Conservation (phyloP, 306 rosid species). For the Medicago ruthenica region DNA sequence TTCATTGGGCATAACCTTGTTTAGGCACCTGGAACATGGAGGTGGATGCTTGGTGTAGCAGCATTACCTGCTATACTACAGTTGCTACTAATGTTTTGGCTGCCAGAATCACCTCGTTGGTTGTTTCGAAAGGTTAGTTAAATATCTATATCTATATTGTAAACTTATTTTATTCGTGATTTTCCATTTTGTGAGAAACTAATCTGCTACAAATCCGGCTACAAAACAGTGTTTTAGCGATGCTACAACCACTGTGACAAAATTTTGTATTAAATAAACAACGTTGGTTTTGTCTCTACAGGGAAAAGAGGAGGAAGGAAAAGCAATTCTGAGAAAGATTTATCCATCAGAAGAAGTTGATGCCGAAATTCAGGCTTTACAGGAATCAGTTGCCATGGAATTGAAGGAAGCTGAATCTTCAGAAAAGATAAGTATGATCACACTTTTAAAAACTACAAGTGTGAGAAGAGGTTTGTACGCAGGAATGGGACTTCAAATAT, state of each 20-base stretch:
- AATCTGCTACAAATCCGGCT: no score
- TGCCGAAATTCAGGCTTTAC: slow-evolving; percentile 44
- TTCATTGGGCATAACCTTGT: neutral
- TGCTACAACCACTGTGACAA: no score
- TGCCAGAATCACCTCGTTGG: slow-evolving; percentile 74
- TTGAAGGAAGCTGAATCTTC: slow-evolving; percentile 15
- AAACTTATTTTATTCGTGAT: neutral
- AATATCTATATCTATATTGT: neutral
- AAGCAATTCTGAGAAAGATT: slow-evolving; percentile 47
- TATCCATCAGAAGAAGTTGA: slow-evolving; percentile 51
- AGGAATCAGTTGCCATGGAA: slow-evolving; percentile 48
- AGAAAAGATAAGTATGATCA: slow-evolving; percentile 27
- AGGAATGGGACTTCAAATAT: slow-evolving; percentile 60
- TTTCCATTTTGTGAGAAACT: neutral
- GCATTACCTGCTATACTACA: slow-evolving; percentile 55
- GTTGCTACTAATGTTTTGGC: slow-evolving; percentile 42
- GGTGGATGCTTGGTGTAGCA: slow-evolving; percentile 71
- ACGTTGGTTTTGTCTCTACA: neutral
- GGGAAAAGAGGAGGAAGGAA: slow-evolving; percentile 58
- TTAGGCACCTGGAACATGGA: slow-evolving; percentile 58
- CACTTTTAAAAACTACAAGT: slow-evolving; percentile 42
- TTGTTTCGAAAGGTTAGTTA: slow-evolving; percentile 53
- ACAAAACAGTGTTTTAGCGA: no score
- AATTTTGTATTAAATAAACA: neutral
- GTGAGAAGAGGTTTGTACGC: slow-evolving; percentile 59